Evolutionary conservation across 106 monocot genomes (phyloP).

Genomic region (Cymbidium sinense): DNA sequence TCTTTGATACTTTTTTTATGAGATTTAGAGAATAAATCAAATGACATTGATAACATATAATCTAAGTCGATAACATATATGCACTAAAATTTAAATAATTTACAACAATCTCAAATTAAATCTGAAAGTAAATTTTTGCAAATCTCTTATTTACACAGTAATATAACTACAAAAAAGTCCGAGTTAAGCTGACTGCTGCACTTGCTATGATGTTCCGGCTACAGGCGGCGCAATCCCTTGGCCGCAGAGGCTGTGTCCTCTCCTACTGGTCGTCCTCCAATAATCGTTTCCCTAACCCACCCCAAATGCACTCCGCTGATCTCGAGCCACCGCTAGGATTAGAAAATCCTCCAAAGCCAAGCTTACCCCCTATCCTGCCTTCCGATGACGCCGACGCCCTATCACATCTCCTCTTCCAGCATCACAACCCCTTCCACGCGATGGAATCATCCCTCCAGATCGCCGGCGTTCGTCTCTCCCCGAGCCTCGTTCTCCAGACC

Average conservation of each 20-base stretch:
- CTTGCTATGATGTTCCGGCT: background rate
- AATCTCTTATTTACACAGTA: too few species aligned
- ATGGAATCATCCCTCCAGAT: constrained; percentile 80
- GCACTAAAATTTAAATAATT: too few species aligned
- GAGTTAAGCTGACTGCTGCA: too few species aligned
- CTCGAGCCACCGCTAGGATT: background rate
- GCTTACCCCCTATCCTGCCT: constrained; percentile 22
- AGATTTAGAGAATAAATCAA: too few species aligned
- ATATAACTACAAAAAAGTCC: too few species aligned
- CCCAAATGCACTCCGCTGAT: background rate
- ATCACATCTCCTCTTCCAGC: constrained; percentile 55
- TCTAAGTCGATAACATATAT: too few species aligned
- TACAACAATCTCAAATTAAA: too few species aligned
- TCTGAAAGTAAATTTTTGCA: too few species aligned
- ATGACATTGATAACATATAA: too few species aligned
- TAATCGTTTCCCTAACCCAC: background rate
- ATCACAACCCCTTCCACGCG: constrained; percentile 98
- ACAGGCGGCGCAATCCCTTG: background rate
- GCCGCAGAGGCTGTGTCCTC: background rate
- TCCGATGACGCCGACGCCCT: constrained; percentile 54
- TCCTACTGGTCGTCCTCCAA: background rate
- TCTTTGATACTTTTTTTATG: too few species aligned
- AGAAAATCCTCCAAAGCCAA: constrained; percentile 15
- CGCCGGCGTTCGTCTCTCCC: constrained; percentile 39
- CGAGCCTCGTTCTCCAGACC: constrained; percentile 49